Evolutionary conservation across 1,284 basidiomycete species (phyloP), one percentile per base, ranked within the genome.

Genomic region (Irpex sp.): DNA sequence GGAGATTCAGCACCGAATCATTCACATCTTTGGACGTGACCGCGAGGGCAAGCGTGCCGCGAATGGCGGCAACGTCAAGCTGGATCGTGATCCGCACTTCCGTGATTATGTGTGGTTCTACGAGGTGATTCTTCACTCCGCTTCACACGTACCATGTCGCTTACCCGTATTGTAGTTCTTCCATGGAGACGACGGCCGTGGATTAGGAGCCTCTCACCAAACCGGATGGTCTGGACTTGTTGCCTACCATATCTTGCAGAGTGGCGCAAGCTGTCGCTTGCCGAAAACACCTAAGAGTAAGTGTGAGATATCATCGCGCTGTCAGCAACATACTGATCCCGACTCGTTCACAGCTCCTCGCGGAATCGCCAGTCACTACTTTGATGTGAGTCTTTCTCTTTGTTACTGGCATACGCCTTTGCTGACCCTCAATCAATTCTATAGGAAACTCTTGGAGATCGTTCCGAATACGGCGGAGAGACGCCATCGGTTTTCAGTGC

Each of bases 221-320:
- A 98, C 95, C 66, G 96, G 96, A 71, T 98, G 97, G 94, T 96
- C 94, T 44, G 95, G 95, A 62, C 79, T 97, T 19, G 93, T 97
- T 61, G 94, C 96, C 9, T 97, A 93, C 79, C 91, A 94, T 72
- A 94, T 97, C 68, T 78, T 94, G 71, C 93, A 95, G 74, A 93
- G 88, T 65, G 94, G 94, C 44, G 86, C 89, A 36, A 91, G 79
- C 65, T 96, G 93, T 72, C 85, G 93, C 60, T 77, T 96, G 60
- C 93, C 94, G 1, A 93, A 89, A 77, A 96, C 94, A 9, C 94
- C 94, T 7, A 86, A 87, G 70, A 96, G 92, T 94, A 73, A 73
- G 89, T 79, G 64, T 9, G 34, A 17, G 26, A 56, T 49, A 55
- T 52, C 17, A 37, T 5, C n/a, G 11, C 13, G 9, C n/a, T 44